phyloP scores from a whole-genome alignment of 2,329 filamentous ascomycete species.

The Clonostachys byssicola region DNA sequence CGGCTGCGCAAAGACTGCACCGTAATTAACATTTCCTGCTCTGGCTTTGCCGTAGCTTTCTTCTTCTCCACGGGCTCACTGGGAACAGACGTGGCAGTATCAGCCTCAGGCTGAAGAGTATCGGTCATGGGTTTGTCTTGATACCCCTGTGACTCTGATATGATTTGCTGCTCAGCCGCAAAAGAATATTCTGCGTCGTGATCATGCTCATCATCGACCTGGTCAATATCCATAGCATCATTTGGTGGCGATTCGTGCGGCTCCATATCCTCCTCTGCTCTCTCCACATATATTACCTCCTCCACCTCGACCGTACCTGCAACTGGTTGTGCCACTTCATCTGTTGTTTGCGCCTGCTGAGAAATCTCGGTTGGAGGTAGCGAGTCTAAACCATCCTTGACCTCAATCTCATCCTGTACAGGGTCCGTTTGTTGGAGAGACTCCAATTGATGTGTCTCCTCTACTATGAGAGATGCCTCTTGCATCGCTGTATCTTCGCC shows the following conservation, averaged over 20 bases:
- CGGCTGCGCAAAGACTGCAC: slow-evolving; percentile 22
- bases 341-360: background rate
- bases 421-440: too few species aligned
- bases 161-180: slow-evolving; percentile 13
- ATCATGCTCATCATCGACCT: slow-evolving; percentile 1
- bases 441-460: too few species aligned
- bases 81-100: too few species aligned
- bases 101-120: too few species aligned
- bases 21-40: slow-evolving; percentile 16
- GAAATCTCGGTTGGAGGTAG: background rate
- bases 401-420: too few species aligned
- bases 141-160: slow-evolving; percentile 7
- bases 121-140: background rate
- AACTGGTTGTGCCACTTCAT: background rate
- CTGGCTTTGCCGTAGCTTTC: slow-evolving; percentile 5
- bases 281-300: background rate
- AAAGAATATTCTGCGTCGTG: slow-evolving; percentile 6
- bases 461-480: too few species aligned
- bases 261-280: background rate
- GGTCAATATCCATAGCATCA: background rate
- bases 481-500: too few species aligned
- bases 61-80: too few species aligned
- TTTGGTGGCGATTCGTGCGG: background rate
- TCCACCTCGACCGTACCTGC: background rate
- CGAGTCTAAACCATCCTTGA: background rate